phyloP scores from a whole-genome alignment of 1,284 basidiomycete genomes.

The Coriolopsis trogii region DNA sequence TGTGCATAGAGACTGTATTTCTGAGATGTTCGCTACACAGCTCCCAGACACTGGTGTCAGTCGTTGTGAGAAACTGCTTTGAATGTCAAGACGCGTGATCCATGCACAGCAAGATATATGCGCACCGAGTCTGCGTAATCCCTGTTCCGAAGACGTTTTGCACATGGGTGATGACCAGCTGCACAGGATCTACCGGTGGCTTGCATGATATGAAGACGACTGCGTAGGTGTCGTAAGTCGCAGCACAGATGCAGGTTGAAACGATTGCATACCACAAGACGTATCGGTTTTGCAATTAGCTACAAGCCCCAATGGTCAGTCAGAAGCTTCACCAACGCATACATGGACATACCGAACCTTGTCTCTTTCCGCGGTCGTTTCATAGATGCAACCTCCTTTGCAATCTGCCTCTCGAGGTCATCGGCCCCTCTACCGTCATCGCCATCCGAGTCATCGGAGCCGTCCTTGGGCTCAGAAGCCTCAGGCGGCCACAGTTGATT shows the following conservation, averaged over 20 bases:
- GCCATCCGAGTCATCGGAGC: conserved; percentile 32
- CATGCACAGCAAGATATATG: neutral
- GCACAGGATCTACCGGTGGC: conserved; percentile 76
- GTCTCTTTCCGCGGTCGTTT: conserved; percentile 65
- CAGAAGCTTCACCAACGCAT: neutral
- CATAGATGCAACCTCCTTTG: conserved; percentile 68
- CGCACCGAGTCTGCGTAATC: conserved; percentile 65
- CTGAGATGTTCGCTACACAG: conserved; percentile 66
- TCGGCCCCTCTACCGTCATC: conserved; percentile 41
- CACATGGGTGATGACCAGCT: conserved; percentile 66
- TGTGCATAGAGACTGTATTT: conserved; percentile 64
- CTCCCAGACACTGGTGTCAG: conserved; percentile 69
- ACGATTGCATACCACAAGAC: conserved; percentile 60
- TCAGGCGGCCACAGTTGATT: conserved; percentile 67
- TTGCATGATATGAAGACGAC: conserved; percentile 81
- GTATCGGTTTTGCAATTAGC: conserved; percentile 78
- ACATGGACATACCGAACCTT: conserved; percentile 58
- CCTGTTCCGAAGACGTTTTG: conserved; percentile 65
- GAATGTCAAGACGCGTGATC: neutral
- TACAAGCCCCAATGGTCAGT: conserved; percentile 31
- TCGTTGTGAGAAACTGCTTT: conserved; percentile 62
- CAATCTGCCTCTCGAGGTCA: conserved; percentile 70
- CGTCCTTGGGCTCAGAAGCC: conserved; percentile 7
- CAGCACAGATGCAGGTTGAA: conserved; percentile 3
- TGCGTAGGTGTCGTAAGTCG: conserved; percentile 31